Percentiles rank a stretch among this genome's conserved stretches.
Evolutionary conservation across 306 rosid genomes (phyloP).

Genomic region (Acacia crassicarpa): DNA sequence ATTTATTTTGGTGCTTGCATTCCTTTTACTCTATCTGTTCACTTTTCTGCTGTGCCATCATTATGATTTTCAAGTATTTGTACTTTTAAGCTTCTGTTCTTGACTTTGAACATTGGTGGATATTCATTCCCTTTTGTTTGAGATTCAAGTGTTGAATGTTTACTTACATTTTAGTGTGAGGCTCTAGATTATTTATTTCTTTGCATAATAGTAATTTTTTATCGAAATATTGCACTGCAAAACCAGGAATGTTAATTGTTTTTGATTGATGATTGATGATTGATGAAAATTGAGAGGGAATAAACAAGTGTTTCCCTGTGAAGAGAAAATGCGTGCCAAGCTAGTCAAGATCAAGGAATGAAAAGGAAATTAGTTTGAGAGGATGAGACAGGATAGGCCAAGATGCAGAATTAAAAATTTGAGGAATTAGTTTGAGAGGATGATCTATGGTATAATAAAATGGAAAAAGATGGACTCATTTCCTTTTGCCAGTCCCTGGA

Average conservation of each 20-base stretch:
- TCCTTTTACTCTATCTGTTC: too few relatives aligned
- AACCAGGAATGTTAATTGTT: too few relatives aligned
- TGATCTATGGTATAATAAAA: too few relatives aligned
- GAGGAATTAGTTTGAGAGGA: too few relatives aligned
- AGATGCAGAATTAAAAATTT: background rate
- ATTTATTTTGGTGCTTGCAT: too few relatives aligned
- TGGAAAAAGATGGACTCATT: too few relatives aligned
- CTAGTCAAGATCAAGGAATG: background rate
- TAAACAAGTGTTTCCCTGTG: background rate
- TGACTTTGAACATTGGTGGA: background rate
- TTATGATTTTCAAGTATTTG: slow-evolving; percentile 17
- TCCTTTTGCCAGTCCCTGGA: too few relatives aligned
- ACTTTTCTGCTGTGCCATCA: slow-evolving; percentile 4
- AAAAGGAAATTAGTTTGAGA: background rate
- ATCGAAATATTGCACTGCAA: background rate
- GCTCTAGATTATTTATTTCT: background rate
- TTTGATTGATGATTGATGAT: too few relatives aligned
- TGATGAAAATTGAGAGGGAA: background rate
- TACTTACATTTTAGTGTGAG: background rate
- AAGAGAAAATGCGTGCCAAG: background rate
- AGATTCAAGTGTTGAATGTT: slow-evolving; percentile 24
- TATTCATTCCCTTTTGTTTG: background rate
- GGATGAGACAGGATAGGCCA: too few relatives aligned
- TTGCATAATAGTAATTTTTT: background rate
- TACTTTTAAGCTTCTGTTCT: slow-evolving; percentile 4